These are phyloP conservation scores for Detonula confervacea DNA, from an alignment of 352 stramenopile species.

Conservation along the genomic window DNA sequence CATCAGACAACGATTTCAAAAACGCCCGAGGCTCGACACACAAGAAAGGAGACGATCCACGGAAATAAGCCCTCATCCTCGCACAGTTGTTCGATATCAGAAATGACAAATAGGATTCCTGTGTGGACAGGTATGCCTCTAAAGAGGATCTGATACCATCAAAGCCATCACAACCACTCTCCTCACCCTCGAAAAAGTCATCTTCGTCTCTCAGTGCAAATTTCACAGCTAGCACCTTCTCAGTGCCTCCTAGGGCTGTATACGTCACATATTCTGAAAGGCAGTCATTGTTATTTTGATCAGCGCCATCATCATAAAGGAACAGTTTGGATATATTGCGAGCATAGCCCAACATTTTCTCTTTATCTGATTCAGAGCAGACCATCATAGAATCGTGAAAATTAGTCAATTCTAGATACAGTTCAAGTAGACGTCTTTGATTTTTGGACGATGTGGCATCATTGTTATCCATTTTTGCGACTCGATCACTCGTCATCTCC, in stretches of 20 bases:
- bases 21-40: slow-evolving; percentile 55
- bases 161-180: slow-evolving; percentile 45
- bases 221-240: slow-evolving; percentile 43
- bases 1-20: slow-evolving; percentile 24
- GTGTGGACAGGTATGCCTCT: slow-evolving; percentile 44
- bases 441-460: slow-evolving; percentile 38
- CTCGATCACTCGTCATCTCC: slow-evolving; percentile 18
- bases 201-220: slow-evolving; percentile 49
- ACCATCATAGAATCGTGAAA: slow-evolving; percentile 38
- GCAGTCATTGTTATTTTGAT: slow-evolving; percentile 4
- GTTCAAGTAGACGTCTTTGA: slow-evolving; percentile 40
- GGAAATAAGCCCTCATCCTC: slow-evolving; percentile 80
- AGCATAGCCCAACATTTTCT: slow-evolving; percentile 45
- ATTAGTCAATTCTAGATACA: slow-evolving; percentile 50
- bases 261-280: slow-evolving; percentile 44
- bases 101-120: slow-evolving; percentile 75
- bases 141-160: slow-evolving; percentile 30
- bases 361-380: slow-evolving; percentile 39
- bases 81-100: slow-evolving; percentile 74
- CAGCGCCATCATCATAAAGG: slow-evolving; percentile 22
- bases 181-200: slow-evolving; percentile 41
- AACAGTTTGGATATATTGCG: slow-evolving; percentile 34
- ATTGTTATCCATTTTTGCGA: slow-evolving; percentile 15
- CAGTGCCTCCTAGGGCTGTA: slow-evolving; percentile 40
- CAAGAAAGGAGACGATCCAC: slow-evolving; percentile 64